These are phyloP conservation scores for Pelargonium myrrhifolium DNA, from an alignment of 441 rosid genomes.

Conservation along the genomic window DNA sequence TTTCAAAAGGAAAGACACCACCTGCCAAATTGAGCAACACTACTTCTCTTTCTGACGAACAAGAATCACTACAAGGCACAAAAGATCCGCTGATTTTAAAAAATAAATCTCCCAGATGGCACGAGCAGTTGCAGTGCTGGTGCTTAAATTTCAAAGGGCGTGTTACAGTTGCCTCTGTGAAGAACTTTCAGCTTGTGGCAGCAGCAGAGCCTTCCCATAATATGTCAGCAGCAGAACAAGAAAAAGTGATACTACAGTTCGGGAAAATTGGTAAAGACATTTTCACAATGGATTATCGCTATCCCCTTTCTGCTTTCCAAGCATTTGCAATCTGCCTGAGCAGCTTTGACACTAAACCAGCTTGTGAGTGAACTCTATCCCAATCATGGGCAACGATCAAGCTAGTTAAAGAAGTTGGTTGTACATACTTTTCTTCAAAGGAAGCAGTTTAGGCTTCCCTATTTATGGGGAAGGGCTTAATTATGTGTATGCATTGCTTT, in stretches of 20 bases:
- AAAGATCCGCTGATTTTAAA: constrained; percentile 50
- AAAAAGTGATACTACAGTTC: constrained; percentile 74
- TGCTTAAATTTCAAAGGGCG: constrained; percentile 89
- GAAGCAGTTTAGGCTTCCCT: constrained; percentile 14
- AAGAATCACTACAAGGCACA: constrained; percentile 19
- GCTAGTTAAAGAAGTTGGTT: constrained; percentile 23
- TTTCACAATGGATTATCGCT: constrained; percentile 90
- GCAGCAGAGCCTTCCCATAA: constrained; percentile 52
- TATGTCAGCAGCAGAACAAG: constrained; percentile 54
- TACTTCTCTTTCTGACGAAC: constrained; percentile 20
- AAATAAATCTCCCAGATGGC: constrained; percentile 96
- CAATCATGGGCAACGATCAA: constrained; percentile 17
- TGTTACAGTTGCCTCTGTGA: constrained; percentile 87
- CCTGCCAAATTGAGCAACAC: constrained; percentile 30
- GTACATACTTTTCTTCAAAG: constrained; percentile 30
- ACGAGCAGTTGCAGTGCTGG: constrained; percentile 92
- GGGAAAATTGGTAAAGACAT: constrained; percentile 95
- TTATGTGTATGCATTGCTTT: constrained; percentile 17
- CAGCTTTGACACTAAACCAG: constrained; percentile 52
- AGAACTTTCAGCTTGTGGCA: constrained; percentile 87
- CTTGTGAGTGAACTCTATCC: constrained; percentile 55
- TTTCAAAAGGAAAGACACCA: constrained; percentile 19
- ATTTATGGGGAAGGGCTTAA: neutral
- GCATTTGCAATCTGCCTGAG: constrained; percentile 78
- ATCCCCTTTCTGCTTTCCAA: constrained; percentile 91